Conservation (phyloP, 768 basidiomycete genomes). For the Auricularia heimuer region DNA sequence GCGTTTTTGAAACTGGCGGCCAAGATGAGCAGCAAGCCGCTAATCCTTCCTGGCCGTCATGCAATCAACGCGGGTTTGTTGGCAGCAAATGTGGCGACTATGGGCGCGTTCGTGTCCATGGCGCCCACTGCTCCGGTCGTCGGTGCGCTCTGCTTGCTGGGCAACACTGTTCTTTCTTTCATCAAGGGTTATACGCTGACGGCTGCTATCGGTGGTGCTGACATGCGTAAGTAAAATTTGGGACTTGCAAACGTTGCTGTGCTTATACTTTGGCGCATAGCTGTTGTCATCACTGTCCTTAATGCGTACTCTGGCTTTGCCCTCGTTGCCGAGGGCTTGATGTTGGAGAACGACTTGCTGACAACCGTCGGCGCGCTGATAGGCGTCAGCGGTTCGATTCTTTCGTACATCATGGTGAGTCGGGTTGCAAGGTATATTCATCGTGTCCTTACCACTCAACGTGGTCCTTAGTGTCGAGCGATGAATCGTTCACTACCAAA, state of each 20-base stretch:
- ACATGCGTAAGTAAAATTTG: conserved; percentile 64
- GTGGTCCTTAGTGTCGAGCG: conserved; percentile 59
- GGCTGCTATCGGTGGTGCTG: conserved; percentile 86
- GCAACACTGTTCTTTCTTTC: conserved; percentile 69
- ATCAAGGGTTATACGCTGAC: conserved; percentile 81
- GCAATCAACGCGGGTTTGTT: conserved; percentile 64
- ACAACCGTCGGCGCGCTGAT: conserved; percentile 81
- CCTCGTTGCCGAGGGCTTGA: conserved; percentile 85
- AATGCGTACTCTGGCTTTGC: conserved; percentile 90
- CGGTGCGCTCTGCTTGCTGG: conserved; percentile 69
- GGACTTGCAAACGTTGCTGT: background rate
- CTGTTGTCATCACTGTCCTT: conserved; percentile 82
- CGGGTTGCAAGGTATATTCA: background rate
- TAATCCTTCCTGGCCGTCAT: conserved; percentile 68
- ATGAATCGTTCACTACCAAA: conserved; percentile 85
- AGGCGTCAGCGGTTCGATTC: conserved; percentile 82
- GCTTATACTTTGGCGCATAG: conserved; percentile 25
- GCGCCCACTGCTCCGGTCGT: conserved; percentile 60
- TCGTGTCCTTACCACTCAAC: conserved; percentile 6
- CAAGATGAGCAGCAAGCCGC: conserved; percentile 64
- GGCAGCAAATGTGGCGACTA: conserved; percentile 57
- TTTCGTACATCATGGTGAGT: conserved; percentile 85
- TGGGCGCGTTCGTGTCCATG: conserved; percentile 68
- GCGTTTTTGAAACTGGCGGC: conserved; percentile 85
- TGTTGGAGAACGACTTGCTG: conserved; percentile 78